phyloP scores from a whole-genome alignment of 176 grass and related monocot genomes.

The Musa troglodytarum region DNA sequence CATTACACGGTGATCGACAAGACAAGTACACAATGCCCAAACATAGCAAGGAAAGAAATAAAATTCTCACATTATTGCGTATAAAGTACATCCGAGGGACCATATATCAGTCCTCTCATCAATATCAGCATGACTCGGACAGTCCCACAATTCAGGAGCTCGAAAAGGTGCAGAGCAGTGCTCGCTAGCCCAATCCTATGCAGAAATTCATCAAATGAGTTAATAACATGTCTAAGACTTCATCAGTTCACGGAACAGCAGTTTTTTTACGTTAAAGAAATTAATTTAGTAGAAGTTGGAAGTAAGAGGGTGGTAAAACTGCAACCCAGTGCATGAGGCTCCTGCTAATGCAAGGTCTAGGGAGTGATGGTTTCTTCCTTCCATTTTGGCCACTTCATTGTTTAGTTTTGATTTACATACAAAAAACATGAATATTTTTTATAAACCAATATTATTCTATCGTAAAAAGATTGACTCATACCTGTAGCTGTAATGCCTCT shows the following conservation, averaged over 20 bases:
- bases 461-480: constrained; percentile 10
- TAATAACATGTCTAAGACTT: neutral
- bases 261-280: neutral
- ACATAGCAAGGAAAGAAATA: constrained; percentile 2
- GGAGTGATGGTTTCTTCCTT: neutral
- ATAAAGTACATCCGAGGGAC: constrained; percentile 76
- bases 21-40: neutral
- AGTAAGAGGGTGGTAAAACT: neutral
- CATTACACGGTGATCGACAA: neutral
- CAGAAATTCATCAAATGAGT: constrained; percentile 10
- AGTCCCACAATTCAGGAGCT: constrained; percentile 81
- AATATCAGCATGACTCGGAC: constrained; percentile 49
- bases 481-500: constrained; percentile 73
- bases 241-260: neutral
- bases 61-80: constrained; percentile 64
- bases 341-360: too few species aligned
- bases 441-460: neutral
- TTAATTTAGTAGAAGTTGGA: neutral
- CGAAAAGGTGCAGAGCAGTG: constrained; percentile 54
- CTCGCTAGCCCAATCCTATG: constrained; percentile 80
- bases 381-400: neutral
- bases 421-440: too few species aligned
- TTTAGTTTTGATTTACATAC: neutral
- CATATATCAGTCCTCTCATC: constrained; percentile 86
- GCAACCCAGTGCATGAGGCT: too few species aligned